These are phyloP conservation scores for Cenchrus fungigraminus DNA, from an alignment of 176 grass and related monocot species.

Conservation along the genomic window DNA sequence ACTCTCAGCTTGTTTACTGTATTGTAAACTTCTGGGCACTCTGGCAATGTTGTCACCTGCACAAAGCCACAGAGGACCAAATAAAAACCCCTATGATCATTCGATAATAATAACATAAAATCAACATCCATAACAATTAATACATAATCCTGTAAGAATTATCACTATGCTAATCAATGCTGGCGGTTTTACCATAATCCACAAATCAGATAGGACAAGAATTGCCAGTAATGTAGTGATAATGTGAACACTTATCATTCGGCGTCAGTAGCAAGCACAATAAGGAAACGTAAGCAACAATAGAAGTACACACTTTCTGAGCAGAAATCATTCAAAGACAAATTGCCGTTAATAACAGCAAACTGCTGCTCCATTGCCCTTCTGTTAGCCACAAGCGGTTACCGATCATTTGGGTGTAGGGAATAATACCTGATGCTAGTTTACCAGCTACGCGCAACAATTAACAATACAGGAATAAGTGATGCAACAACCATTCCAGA, in stretches of 20 bases:
- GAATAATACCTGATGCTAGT: not conserved
- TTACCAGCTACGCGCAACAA: not conserved
- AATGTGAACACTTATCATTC: not conserved
- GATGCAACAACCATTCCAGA: not conserved
- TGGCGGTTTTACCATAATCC: not conserved
- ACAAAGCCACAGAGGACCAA: not conserved
- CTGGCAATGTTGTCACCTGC: conserved; percentile 80
- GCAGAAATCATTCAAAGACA: not conserved
- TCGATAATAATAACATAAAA: conserved; percentile 10
- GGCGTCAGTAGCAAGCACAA: not conserved
- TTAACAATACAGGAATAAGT: not conserved
- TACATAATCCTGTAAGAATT: not conserved
- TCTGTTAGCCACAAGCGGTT: not conserved
- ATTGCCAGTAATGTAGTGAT: not conserved
- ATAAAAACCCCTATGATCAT: not conserved
- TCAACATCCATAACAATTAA: not conserved
- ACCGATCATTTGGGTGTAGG: no score
- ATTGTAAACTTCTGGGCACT: conserved; percentile 71
- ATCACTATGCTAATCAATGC: not conserved
- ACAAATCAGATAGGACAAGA: not conserved
- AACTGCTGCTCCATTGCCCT: not conserved
- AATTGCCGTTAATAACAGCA: no score
- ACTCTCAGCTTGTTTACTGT: conserved; percentile 79
- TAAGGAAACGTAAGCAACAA: not conserved
- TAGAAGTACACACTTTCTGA: not conserved